Conservation (phyloP, 2,329 filamentous ascomycete species). For the Hypoxylon sp. region DNA sequence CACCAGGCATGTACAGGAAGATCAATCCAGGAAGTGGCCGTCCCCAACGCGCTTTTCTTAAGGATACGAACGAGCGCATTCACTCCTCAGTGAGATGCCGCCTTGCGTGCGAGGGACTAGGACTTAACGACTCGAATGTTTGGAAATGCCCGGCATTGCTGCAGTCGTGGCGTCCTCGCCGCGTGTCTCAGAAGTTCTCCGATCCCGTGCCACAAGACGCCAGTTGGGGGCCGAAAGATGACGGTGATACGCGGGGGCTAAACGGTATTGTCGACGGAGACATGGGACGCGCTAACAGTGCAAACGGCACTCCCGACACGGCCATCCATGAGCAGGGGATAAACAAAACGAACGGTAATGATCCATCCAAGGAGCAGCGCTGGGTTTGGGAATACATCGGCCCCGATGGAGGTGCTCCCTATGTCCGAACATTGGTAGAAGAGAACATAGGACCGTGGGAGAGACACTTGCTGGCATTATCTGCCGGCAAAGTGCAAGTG, state of each 20-base stretch:
- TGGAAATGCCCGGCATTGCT: slow-evolving; percentile 64
- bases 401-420: slow-evolving; percentile 59
- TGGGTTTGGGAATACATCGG: slow-evolving; percentile 71
- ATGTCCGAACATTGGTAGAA: slow-evolving; percentile 63
- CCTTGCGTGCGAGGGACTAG: slow-evolving; percentile 65
- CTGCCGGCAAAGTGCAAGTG: slow-evolving; percentile 61
- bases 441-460: slow-evolving; percentile 69
- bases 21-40: slow-evolving; percentile 59
- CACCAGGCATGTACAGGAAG: slow-evolving; percentile 65
- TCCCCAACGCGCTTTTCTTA: slow-evolving; percentile 58
- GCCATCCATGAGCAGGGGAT: slow-evolving; percentile 41
- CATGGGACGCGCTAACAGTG: slow-evolving; percentile 30
- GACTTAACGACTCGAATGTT: slow-evolving; percentile 62
- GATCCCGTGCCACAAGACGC: slow-evolving; percentile 56
- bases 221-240: slow-evolving; percentile 39
- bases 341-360: slow-evolving; percentile 1
- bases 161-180: slow-evolving; percentile 61
- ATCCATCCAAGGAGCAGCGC: slow-evolving; percentile 51
- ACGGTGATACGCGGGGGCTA: slow-evolving; percentile 30
- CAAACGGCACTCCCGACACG: slow-evolving; percentile 39
- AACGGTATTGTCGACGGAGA: slow-evolving; percentile 31
- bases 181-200: slow-evolving; percentile 51
- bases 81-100: slow-evolving; percentile 69
- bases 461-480: slow-evolving; percentile 62
- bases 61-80: slow-evolving; percentile 69